Evolutionary conservation across 805 yeast species (phyloP), one percentile per base, ranked within the genome.

Genomic region (Metschnikowia colocasiae): DNA sequence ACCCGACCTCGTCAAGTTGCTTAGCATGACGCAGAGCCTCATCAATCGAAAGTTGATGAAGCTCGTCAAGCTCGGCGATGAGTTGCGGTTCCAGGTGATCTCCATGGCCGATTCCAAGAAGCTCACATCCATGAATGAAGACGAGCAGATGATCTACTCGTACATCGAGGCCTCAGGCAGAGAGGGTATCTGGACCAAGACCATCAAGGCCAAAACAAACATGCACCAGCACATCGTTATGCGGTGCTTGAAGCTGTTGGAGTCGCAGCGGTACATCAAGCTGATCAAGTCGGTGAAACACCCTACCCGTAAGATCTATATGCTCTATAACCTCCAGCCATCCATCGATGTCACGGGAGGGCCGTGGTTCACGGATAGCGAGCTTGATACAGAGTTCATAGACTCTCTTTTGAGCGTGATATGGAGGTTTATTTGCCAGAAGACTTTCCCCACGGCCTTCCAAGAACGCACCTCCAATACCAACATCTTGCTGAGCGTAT

Each of bases 301-400:
- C 64, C 97, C 98, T 12, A 92, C 97, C 1, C 78, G 99, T 54
- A 94, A 94, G 61, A 92, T 94, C 29, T 95, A 92, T 67, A 94
- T 94, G 98, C 75, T 94, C 45, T 92, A 91, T 63, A 83, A 88
- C 60, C 71, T 94, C 55, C 96, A 90, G 62, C 99, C 99, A 4
- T 85, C 95, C 3, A 83, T 88, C 27, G 98, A 92, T 55, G 94
- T 94, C 32, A 94, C 98, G 0, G 99, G 99, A 54, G 99, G 99
- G 4, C 98, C 98, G 3, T 94, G 99, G 99, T 94, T 91, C 62
- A 90, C 97, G 0, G 99, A 94, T 62, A 82, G 91, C 30, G 98
- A 94, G 65, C 74, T 94, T 48, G 99, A 94, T 62, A 82, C 89
- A 2, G 98, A 92, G 65, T 94, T 94, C 59, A 91, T 94, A 49